Conservation (phyloP, 208 protist genomes). For the Angomonas deanei region DNA sequence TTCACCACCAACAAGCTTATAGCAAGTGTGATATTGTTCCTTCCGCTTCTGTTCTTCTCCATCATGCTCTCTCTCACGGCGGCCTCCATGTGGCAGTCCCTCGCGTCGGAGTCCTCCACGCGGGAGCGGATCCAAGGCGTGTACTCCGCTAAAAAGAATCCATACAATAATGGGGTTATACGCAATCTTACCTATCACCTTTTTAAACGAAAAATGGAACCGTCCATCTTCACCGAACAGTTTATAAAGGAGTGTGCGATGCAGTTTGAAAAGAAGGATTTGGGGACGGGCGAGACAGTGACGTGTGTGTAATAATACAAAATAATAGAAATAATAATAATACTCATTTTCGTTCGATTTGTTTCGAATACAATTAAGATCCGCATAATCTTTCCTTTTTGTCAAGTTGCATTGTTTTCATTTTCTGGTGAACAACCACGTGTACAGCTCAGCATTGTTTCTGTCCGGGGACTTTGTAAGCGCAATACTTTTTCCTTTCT, state of each 20-base stretch:
- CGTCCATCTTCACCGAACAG: conserved; percentile 60
- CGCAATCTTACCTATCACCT: conserved; percentile 55
- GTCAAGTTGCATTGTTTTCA: too few species aligned
- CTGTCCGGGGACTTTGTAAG: too few species aligned
- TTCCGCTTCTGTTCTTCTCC: conserved; percentile 17
- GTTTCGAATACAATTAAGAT: too few species aligned
- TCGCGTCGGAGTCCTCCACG: conserved; percentile 42
- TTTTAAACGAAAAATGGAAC: conserved; percentile 20
- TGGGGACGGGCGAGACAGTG: conserved; percentile 15
- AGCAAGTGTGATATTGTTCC: conserved; percentile 10
- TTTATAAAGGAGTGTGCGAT: conserved; percentile 57
- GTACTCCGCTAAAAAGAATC: conserved; percentile 60
- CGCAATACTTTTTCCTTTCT: too few species aligned
- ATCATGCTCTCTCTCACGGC: conserved; percentile 16
- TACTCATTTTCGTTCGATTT: too few species aligned
- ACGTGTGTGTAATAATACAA: neutral
- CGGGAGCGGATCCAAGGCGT: conserved; percentile 70
- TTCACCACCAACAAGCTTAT: conserved; percentile 13
- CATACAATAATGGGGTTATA: conserved; percentile 47
- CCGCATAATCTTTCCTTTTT: too few species aligned
- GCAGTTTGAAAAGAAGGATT: conserved; percentile 26
- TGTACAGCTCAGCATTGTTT: too few species aligned
- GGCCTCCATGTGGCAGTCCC: conserved; percentile 26
- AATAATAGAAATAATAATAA: too few species aligned
- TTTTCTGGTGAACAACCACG: too few species aligned